phyloP scores from a whole-genome alignment of 148 eudicot species.

The Fagopyrum tataricum region DNA sequence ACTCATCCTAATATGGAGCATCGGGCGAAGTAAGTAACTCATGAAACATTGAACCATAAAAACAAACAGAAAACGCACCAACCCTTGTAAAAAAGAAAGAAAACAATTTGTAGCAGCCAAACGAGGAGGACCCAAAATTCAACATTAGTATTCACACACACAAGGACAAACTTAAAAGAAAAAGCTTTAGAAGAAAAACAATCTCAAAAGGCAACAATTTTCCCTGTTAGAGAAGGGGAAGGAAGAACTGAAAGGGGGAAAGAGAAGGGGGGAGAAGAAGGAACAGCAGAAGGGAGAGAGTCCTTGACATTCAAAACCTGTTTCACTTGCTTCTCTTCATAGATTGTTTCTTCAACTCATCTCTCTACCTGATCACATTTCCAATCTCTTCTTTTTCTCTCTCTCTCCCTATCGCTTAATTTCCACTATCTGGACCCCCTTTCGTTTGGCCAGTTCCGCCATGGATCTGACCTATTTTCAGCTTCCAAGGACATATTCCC shows the following conservation, averaged over 20 bases:
- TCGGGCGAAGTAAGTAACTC: too few relatives aligned
- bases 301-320: neutral
- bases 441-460: neutral
- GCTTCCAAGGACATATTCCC: neutral
- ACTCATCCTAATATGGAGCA: too few relatives aligned
- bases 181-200: neutral
- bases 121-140: slow-evolving; percentile 2
- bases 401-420: neutral
- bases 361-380: slow-evolving; percentile 6
- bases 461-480: slow-evolving; percentile 12
- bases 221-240: neutral
- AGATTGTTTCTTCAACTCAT: neutral
- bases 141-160: neutral
- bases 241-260: neutral
- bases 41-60: neutral
- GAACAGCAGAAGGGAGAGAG: neutral
- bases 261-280: neutral
- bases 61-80: neutral
- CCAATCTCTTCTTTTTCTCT: neutral
- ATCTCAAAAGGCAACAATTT: neutral
- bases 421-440: neutral
- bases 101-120: neutral
- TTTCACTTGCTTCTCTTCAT: neutral
- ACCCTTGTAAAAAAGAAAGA: neutral
- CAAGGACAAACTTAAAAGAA: neutral